These are phyloP conservation scores for Pseudogymnoascus sp. DNA, from an alignment of 2,329 filamentous ascomycete genomes.

Conservation along the genomic window DNA sequence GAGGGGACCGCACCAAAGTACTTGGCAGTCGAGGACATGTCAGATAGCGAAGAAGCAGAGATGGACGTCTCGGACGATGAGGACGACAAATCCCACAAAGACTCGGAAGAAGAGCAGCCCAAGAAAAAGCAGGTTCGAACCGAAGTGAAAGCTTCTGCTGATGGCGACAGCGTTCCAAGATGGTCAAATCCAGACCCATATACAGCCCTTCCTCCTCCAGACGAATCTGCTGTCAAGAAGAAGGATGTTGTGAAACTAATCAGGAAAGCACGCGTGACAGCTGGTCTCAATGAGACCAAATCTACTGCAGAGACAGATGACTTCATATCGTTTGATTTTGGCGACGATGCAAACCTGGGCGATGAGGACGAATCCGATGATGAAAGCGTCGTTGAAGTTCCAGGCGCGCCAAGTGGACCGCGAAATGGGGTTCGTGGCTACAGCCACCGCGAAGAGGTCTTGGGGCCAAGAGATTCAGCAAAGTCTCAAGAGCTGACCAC, in stretches of 20 bases:
- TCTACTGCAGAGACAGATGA: slow-evolving; percentile 59
- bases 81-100: slow-evolving; percentile 27
- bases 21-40: slow-evolving; percentile 47
- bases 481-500: slow-evolving; percentile 11
- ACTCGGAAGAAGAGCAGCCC: slow-evolving; percentile 30
- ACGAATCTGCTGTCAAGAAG: slow-evolving; percentile 65
- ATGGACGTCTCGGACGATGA: slow-evolving; percentile 53
- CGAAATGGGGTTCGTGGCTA: slow-evolving; percentile 5
- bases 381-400: slow-evolving; percentile 21
- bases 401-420: slow-evolving; percentile 23
- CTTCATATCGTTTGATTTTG: slow-evolving; percentile 79
- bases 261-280: slow-evolving; percentile 71
- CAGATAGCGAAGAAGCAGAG: slow-evolving; percentile 51
- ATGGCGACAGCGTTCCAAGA: slow-evolving; percentile 49
- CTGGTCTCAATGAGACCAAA: slow-evolving; percentile 37
- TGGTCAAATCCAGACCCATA: slow-evolving; percentile 98
- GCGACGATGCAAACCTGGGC: slow-evolving; percentile 43
- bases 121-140: slow-evolving; percentile 37
- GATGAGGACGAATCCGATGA: slow-evolving; percentile 27
- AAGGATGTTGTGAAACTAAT: slow-evolving; percentile 86
- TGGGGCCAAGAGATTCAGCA: neutral
- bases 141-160: slow-evolving; percentile 29
- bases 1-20: slow-evolving; percentile 38
- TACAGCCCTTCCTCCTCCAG: slow-evolving; percentile 72
- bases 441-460: slow-evolving; percentile 12